Base-by-base conservation (phyloP, 257 asterid genomes). In the Gentiana macrophylla region DNA sequence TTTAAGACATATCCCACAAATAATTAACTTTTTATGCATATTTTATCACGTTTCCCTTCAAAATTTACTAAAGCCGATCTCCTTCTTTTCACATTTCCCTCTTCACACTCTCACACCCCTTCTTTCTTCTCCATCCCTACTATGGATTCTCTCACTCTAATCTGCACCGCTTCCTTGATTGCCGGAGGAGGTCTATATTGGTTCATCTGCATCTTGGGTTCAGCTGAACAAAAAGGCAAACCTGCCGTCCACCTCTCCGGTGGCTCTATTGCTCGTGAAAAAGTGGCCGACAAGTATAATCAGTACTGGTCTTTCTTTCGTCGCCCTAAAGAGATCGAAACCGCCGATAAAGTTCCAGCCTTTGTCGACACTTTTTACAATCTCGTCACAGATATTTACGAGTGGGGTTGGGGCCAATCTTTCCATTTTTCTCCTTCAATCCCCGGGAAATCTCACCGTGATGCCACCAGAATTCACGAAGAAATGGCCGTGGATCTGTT, bases 331-430 rank as follows among this genome's bases (percentile, higher is more conserved):
- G 95, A 83, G 57, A 81, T 81, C 77, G 66, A 67, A 6, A 67
- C 71, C 3, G 66, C 66, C 36, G 71, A 67, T 2, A 83, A 79
- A 1, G 95, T 86, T 1, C 95, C 95, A n/a, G 95, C 84, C 8
- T 86, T 86, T 12, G 94, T 86, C 58, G 94, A 83, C 55, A 80
- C 95, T 38, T 86, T 86, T 72, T 86, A 86, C 71, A 83, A 86
- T 37, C 87, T 86, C 10, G 95, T 86, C 54, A 86, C 94, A 8
- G 95, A 86, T 54, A 80, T 86, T 35, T 86, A 86, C 70, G 95
- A 86, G 56, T 86, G 94, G 95, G 95, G 94, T 0, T 86, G 95
- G 95, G 95, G 95, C 37, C 94, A 86, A 44, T 79, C 90, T 4
- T 86, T 86, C 78, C 95, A 86, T 37, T 83, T 86, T 60, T 79